These are phyloP conservation scores for Backusella morwellensis DNA, from an alignment of 192 early-diverging fungal species.

Conservation along the genomic window DNA sequence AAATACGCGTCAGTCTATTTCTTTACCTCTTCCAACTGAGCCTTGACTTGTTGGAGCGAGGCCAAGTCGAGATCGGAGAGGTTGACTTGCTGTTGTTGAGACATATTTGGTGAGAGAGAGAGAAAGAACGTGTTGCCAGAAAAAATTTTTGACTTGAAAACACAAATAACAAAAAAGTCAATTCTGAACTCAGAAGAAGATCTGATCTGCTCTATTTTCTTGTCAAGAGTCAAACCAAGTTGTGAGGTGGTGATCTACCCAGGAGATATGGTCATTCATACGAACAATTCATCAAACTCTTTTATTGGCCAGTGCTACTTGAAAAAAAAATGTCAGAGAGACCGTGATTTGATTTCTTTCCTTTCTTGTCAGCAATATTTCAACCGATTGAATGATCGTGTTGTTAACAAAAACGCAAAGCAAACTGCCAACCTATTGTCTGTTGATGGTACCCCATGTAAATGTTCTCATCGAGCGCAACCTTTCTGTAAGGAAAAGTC, in stretches of 20 bases:
- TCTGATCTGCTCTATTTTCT: too few species aligned
- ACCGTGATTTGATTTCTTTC: not conserved
- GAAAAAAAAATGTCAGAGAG: not conserved
- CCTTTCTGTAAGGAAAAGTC: too few species aligned
- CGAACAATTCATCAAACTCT: not conserved
- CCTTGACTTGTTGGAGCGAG: slow-evolving; percentile 79
- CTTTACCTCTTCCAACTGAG: slow-evolving; percentile 80
- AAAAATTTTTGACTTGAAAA: too few species aligned
- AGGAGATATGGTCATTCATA: not conserved
- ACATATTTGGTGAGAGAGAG: not conserved
- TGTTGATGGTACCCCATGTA: not conserved
- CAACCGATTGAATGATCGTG: not conserved
- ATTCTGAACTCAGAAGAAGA: not conserved
- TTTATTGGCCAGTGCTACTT: not conserved
- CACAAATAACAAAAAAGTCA: not conserved
- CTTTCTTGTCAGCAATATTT: slow-evolving; percentile 1
- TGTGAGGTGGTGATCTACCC: too few species aligned
- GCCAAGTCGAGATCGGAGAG: slow-evolving; percentile 79
- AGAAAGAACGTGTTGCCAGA: not conserved
- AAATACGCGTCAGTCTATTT: not conserved
- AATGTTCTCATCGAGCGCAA: too few species aligned
- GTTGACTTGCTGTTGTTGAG: slow-evolving; percentile 57
- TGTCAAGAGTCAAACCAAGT: too few species aligned
- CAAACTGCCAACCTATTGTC: slow-evolving; percentile 19
- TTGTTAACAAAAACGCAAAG: slow-evolving; percentile 13